Evolutionary conservation across 441 rosid genomes (phyloP), one percentile per base, ranked within the genome.

Genomic region (Cnidoscolus chayamansa): DNA sequence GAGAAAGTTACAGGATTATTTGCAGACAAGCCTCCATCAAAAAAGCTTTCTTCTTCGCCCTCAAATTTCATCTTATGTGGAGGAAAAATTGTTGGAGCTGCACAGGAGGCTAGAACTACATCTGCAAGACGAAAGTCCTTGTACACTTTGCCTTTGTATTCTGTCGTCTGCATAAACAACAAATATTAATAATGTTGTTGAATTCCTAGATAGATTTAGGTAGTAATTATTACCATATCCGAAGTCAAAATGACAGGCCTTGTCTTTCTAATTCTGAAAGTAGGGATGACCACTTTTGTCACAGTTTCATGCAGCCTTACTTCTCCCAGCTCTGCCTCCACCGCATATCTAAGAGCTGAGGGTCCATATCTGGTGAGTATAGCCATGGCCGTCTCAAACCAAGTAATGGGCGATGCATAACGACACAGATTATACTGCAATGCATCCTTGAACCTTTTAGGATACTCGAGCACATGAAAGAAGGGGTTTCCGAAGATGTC

Each of bases 221-320:
- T 35, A 35, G 37, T 35, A 35, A 35, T 35, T 35, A 56, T 0
- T 17, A 57, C 61, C 61, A 57, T 57, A 57, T 57, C 61, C 7
- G 61, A 57, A 57, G 61, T 57, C 11, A 57, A 57, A 57, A 57
- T 57, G 61, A 57, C 61, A 57, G 61, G 61, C 15, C 20, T 57
- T 31, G 35, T 57, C 32, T 57, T 57, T 10, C 8, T 57, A 10
- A 57, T 57, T 25, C 61, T 57, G 61, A 57, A 57, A 20, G 61
- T 19, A 19, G 61, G 61, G 7, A 57, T 57, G 25, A 57, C 62
- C 6, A 57, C 35, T 20, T 57, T 57, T 32, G 62, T 57, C 7
- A 57, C 6, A 57, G 62, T 57, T 25, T 57, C 62, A 8, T 20
- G 12, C 1, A 57, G 35, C 0, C 37, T 13, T 3, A 25, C 3